These are phyloP conservation scores for Chaetomiaceae sp. DNA, from an alignment of 2,329 filamentous ascomycete genomes.

Conservation along the genomic window DNA sequence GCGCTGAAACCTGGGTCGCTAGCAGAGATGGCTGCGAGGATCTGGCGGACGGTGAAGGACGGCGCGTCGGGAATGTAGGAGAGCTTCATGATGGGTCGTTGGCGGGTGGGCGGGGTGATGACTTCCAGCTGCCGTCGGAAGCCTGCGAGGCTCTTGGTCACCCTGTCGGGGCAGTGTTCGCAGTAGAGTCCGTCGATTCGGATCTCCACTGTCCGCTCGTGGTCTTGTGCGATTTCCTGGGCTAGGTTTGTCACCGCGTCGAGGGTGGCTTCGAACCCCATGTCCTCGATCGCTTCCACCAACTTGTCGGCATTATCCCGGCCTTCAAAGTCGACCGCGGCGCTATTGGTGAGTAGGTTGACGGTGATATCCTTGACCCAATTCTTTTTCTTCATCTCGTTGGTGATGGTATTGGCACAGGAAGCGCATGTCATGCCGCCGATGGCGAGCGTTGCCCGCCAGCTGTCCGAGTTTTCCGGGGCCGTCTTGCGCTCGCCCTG, in stretches of 20 bases:
- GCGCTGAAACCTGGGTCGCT: constrained; percentile 63
- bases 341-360: constrained; percentile 65
- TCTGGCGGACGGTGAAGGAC: constrained; percentile 67
- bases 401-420: constrained; percentile 60
- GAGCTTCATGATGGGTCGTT: constrained; percentile 65
- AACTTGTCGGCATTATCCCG: constrained; percentile 43
- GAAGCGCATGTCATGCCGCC: constrained; percentile 71
- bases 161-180: constrained; percentile 60
- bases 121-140: constrained; percentile 52
- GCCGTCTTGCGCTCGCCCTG: constrained; percentile 26
- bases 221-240: constrained; percentile 25
- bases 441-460: constrained; percentile 54
- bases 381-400: constrained; percentile 52
- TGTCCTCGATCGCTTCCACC: constrained; percentile 52
- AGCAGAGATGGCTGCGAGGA: constrained; percentile 63
- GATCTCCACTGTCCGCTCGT: constrained; percentile 57
- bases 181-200: constrained; percentile 70
- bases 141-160: constrained; percentile 49
- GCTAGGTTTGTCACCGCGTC: constrained; percentile 44
- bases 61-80: constrained; percentile 66
- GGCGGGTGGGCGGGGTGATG: constrained; percentile 50
- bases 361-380: constrained; percentile 57
- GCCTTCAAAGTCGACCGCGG: constrained; percentile 53
- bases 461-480: constrained; percentile 29
- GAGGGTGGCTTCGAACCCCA: constrained; percentile 63